Percentiles rank a stretch among this genome's conserved stretches.
These are phyloP conservation scores for Panellus pusillus DNA, from an alignment of 768 basidiomycete genomes.

Conservation along the genomic window DNA sequence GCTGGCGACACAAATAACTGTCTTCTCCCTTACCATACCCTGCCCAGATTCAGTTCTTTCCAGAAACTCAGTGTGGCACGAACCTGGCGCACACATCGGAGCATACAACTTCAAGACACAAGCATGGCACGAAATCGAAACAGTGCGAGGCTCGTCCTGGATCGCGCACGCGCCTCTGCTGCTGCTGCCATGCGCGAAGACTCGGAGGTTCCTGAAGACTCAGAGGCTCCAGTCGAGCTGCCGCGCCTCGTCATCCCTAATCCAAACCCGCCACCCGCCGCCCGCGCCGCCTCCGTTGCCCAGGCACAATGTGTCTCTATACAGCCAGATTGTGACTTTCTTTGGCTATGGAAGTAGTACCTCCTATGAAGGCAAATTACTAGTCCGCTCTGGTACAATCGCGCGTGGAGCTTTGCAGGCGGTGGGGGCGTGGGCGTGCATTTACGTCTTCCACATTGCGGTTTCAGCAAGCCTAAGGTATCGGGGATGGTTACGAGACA, in stretches of 20 bases:
- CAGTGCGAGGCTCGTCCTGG: slow-evolving; percentile 10
- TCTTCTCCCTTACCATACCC: too few relatives aligned
- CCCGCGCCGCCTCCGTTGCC: slow-evolving; percentile 24
- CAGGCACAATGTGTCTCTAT: slow-evolving; percentile 27
- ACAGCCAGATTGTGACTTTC: slow-evolving; percentile 34
- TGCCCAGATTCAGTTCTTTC: too few relatives aligned
- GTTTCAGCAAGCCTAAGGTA: slow-evolving; percentile 44
- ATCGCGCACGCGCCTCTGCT: not conserved
- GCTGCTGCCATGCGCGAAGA: slow-evolving; percentile 20
- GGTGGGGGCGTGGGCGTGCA: slow-evolving; percentile 54
- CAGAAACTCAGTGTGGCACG: too few relatives aligned
- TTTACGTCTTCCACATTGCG: slow-evolving; percentile 52
- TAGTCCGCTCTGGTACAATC: slow-evolving; percentile 46
- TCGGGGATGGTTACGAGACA: slow-evolving; percentile 48
- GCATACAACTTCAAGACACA: not conserved
- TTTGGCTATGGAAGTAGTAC: slow-evolving; percentile 55
- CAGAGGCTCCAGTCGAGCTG: too few relatives aligned
- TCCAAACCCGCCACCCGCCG: slow-evolving; percentile 2
- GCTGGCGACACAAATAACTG: too few relatives aligned
- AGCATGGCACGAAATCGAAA: not conserved
- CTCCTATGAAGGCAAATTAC: slow-evolving; percentile 45
- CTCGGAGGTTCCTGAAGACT: slow-evolving; percentile 18
- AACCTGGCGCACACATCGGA: too few relatives aligned
- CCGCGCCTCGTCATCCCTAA: not conserved
- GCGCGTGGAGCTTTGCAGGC: slow-evolving; percentile 53